Conservation (phyloP, 225 moss, liverwort and hornwort species). For the Physcomitrium patens region DNA sequence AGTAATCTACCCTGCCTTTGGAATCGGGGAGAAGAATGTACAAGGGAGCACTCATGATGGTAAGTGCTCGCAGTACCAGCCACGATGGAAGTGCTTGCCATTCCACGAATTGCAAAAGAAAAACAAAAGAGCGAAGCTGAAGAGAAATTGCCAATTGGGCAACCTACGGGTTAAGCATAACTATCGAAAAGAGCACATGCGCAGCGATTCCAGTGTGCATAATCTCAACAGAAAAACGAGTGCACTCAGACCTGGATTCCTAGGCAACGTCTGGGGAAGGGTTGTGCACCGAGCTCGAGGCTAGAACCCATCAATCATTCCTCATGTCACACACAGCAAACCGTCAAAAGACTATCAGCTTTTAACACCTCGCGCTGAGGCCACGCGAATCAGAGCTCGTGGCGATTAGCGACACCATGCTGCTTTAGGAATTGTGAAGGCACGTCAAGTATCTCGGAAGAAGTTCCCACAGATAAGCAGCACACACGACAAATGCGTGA, state of each 20-base stretch:
- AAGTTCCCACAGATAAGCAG: neutral
- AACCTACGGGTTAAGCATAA: slow-evolving; percentile 5
- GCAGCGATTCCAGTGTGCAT: slow-evolving; percentile 12
- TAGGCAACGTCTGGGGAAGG: slow-evolving; percentile 11
- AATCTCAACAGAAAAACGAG: slow-evolving; percentile 3
- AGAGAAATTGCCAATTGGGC: slow-evolving; percentile 21
- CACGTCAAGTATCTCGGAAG: neutral
- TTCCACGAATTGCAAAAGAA: slow-evolving; percentile 18
- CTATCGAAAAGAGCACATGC: neutral
- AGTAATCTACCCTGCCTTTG: neutral
- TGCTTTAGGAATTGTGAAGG: neutral
- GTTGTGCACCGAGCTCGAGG: slow-evolving; percentile 7
- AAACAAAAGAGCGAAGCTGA: too few species aligned
- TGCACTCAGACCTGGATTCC: slow-evolving; percentile 3
- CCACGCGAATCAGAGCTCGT: neutral
- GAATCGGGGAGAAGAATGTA: slow-evolving; percentile 19
- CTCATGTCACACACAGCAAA: slow-evolving; percentile 1
- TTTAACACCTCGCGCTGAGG: too few species aligned
- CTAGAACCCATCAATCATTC: slow-evolving; percentile 13
- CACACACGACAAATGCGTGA: slow-evolving; percentile 7
- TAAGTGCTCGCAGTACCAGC: slow-evolving; percentile 12
- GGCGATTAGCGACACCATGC: neutral
- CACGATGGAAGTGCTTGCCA: slow-evolving; percentile 25
- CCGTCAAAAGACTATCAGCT: too few species aligned
- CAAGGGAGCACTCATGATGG: slow-evolving; percentile 4